Evolutionary conservation across 768 basidiomycete genomes (phyloP).

Genomic region (Hydnum rufescens): DNA sequence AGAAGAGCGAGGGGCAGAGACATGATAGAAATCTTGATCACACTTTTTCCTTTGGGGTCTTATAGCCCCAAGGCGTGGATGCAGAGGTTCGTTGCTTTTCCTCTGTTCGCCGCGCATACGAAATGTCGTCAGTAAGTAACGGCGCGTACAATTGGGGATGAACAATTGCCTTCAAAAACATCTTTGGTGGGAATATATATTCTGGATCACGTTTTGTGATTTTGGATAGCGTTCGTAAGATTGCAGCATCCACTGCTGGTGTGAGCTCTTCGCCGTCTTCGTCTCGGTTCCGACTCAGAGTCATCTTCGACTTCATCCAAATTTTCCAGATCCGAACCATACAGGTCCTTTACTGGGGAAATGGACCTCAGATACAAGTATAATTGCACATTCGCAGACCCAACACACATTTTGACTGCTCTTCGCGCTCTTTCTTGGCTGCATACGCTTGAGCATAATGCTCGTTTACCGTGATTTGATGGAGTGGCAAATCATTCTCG

Average conservation of each 20-base stretch:
- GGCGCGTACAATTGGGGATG: background rate
- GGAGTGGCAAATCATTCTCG: constrained; percentile 14
- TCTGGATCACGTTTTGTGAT: constrained; percentile 64
- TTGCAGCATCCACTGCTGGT: constrained; percentile 82
- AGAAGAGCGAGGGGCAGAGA: constrained; percentile 1
- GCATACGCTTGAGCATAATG: constrained; percentile 69
- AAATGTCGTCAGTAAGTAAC: background rate
- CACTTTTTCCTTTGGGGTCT: constrained; percentile 13
- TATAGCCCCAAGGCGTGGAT: constrained; percentile 13
- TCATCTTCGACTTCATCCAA: constrained; percentile 29
- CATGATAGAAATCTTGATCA: constrained; percentile 48
- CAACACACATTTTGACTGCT: constrained; percentile 40
- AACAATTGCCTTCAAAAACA: constrained; percentile 59
- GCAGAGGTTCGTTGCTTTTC: constrained; percentile 35
- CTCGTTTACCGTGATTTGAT: constrained; percentile 43
- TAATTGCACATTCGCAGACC: background rate
- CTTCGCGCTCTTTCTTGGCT: constrained; percentile 68
- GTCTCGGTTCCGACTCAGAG: constrained; percentile 68
- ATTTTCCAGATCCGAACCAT: constrained; percentile 27
- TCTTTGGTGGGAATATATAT: constrained; percentile 57
- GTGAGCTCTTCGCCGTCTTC: constrained; percentile 91
- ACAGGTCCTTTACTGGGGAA: constrained; percentile 64
- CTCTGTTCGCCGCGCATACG: constrained; percentile 24
- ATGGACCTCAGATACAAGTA: constrained; percentile 3
- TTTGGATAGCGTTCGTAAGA: constrained; percentile 70